phyloP scores from a whole-genome alignment of 257 asterid genomes.

The Solanum virginianum region DNA sequence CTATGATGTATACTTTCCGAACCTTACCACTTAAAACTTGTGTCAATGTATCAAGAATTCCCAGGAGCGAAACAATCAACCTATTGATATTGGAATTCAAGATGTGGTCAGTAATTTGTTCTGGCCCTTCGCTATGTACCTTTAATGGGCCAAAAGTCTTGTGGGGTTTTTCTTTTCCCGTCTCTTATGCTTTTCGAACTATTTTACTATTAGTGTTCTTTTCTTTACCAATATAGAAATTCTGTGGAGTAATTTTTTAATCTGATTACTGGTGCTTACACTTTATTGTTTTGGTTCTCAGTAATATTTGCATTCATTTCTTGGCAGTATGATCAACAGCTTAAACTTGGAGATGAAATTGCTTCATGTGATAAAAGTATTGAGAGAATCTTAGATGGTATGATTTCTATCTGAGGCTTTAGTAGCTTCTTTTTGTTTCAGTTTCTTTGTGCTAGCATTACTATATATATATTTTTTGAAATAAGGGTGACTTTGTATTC shows the following conservation, averaged over 20 bases:
- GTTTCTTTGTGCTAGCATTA: background rate
- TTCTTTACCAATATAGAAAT: background rate
- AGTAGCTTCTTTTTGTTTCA: background rate
- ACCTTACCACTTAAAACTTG: background rate
- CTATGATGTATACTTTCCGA: background rate
- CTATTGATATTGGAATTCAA: too few species aligned
- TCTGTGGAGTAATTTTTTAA: background rate
- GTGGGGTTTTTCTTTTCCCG: background rate
- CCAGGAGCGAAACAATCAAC: too few species aligned
- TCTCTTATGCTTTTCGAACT: background rate
- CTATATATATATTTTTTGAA: too few species aligned
- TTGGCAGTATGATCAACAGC: slow-evolving; percentile 12
- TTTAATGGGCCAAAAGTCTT: background rate
- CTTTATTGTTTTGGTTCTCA: background rate
- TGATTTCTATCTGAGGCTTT: slow-evolving; percentile 4
- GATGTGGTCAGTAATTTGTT: background rate
- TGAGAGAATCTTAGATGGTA: slow-evolving; percentile 18
- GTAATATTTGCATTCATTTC: background rate
- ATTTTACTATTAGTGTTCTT: background rate
- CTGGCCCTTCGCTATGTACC: background rate
- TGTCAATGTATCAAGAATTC: background rate
- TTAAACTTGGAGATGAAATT: slow-evolving; percentile 1
- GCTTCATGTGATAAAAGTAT: slow-evolving; percentile 10
- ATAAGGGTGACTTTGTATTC: too few species aligned
- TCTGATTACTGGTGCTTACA: background rate